Evolutionary conservation across 2,329 filamentous ascomycete species (phyloP).

Genomic region (Xylaria sp.): DNA sequence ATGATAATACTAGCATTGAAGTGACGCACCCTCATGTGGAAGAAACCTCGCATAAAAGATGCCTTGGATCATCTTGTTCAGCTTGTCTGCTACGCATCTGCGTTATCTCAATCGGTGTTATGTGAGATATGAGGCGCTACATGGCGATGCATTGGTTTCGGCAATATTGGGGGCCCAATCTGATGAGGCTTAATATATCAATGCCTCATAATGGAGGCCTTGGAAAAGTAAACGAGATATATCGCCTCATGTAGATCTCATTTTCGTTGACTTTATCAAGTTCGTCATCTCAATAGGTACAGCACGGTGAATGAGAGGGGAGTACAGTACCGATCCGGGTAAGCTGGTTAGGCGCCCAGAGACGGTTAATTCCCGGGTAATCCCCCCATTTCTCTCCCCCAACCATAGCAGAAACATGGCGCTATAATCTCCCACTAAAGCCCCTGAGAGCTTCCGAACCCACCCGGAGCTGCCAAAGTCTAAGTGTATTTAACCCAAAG

Average conservation of each 20-base stretch:
- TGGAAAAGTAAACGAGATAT: not conserved
- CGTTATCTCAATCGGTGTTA: not conserved
- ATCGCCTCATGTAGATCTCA: not conserved
- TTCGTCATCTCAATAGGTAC: not conserved
- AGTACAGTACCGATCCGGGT: too few species aligned
- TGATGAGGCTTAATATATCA: not conserved
- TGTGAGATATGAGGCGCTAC: constrained; percentile 4
- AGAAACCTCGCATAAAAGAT: constrained; percentile 76
- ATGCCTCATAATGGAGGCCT: not conserved
- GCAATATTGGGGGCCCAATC: not conserved
- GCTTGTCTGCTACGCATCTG: not conserved
- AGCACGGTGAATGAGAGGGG: not conserved
- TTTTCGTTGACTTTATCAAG: not conserved
- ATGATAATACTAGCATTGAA: too few species aligned
- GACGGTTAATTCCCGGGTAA: constrained; percentile 11
- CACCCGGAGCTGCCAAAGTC: not conserved
- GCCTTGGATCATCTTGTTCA: constrained; percentile 67
- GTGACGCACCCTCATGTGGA: constrained; percentile 61
- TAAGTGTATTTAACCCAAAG: constrained; percentile 8
- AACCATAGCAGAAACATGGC: not conserved
- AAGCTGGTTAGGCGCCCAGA: too few species aligned
- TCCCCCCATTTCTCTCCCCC: not conserved
- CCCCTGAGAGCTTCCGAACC: constrained; percentile 12
- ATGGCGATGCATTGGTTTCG: constrained; percentile 10
- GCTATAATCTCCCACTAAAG: constrained; percentile 19